These are phyloP conservation scores for Citrus medica DNA, from an alignment of 345 rosid genomes.

Conservation along the genomic window DNA sequence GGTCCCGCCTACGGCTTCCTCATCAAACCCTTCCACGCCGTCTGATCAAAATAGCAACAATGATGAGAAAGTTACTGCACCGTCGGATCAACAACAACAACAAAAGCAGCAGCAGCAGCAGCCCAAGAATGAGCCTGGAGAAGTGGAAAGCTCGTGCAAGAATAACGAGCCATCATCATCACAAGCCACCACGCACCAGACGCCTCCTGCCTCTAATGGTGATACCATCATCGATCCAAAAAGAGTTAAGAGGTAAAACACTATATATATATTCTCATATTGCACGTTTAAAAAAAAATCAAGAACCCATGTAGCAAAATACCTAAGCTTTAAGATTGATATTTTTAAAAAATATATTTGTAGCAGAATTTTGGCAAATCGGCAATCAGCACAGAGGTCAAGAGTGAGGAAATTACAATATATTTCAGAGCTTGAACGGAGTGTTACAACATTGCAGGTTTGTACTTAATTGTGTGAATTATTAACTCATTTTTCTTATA, in stretches of 20 bases:
- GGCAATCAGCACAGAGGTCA: slow-evolving; percentile 71
- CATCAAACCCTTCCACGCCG: slow-evolving; percentile 57
- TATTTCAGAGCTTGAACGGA: slow-evolving; percentile 60
- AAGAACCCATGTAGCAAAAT: neutral
- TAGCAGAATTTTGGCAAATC: slow-evolving; percentile 61
- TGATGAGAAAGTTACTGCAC: slow-evolving; percentile 39
- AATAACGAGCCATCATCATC: slow-evolving; percentile 13
- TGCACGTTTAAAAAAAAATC: neutral
- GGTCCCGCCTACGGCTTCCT: slow-evolving; percentile 24
- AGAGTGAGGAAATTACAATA: slow-evolving; percentile 62
- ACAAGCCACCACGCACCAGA: neutral
- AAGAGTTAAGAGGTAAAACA: slow-evolving; percentile 55
- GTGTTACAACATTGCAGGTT: slow-evolving; percentile 63
- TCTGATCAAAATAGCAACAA: slow-evolving; percentile 63
- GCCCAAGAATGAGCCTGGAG: slow-evolving; percentile 40
- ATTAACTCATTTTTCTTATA: neutral
- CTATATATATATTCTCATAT: no score
- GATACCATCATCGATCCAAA: slow-evolving; percentile 48
- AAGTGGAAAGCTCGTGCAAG: slow-evolving; percentile 40
- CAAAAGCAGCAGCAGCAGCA: neutral
- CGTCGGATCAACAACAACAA: slow-evolving; percentile 20
- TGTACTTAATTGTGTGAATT: neutral
- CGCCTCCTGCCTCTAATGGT: slow-evolving; percentile 20
- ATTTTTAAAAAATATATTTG: neutral
- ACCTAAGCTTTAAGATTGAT: neutral